Percentiles rank a stretch among this genome's conserved stretches.
Evolutionary conservation across 257 asterid genomes (phyloP).

Genomic region (Solanum microdontum): DNA sequence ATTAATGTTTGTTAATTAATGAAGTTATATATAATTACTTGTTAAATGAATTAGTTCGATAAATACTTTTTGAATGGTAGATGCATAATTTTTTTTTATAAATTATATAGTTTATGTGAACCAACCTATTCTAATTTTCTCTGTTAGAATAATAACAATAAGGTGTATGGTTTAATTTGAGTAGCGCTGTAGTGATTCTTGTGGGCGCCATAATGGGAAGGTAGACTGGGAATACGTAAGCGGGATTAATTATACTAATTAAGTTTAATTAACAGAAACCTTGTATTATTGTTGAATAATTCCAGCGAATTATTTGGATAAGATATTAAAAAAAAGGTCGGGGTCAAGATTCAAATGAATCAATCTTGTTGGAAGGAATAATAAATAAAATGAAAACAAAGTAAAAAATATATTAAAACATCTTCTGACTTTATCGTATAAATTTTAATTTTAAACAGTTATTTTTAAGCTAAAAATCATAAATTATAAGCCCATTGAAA

Average conservation of each 20-base stretch:
- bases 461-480: too few relatives aligned
- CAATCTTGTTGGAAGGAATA: neutral
- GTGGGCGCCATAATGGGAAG: neutral
- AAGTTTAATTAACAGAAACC: neutral
- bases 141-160: neutral
- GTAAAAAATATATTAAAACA: too few relatives aligned
- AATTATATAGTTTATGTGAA: neutral
- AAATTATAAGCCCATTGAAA: too few relatives aligned
- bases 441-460: too few relatives aligned
- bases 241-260: neutral
- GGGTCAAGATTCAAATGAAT: neutral
- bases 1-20: neutral
- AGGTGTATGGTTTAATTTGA: neutral
- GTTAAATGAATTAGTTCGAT: neutral
- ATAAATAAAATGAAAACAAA: too few relatives aligned
- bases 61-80: neutral
- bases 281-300: neutral
- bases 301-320: neutral
- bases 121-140: neutral
- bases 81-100: neutral
- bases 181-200: neutral
- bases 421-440: neutral
- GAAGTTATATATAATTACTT: neutral
- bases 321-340: neutral
- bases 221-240: neutral